A percentile compares a stretch with the other conserved stretches of the same genome.
Conservation (phyloP, 106 monocot species). For the Dioscorea dumetorum region DNA sequence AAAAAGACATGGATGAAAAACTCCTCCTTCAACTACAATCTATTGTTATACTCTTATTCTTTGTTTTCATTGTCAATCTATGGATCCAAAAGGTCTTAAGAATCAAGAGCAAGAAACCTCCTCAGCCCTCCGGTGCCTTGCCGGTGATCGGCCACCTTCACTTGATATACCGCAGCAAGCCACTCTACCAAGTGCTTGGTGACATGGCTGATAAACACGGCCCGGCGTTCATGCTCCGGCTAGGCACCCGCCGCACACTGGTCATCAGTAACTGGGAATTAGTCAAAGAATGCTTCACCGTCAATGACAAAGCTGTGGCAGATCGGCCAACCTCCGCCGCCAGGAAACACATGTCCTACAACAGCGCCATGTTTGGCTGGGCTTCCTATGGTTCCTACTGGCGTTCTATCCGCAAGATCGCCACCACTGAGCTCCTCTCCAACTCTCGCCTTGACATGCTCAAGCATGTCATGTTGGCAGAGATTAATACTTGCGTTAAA, state of each 20-base stretch:
- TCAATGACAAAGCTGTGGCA: slow-evolving; percentile 21
- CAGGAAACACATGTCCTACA: slow-evolving; percentile 17
- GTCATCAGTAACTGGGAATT: slow-evolving; percentile 12
- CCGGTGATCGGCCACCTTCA: slow-evolving; percentile 34
- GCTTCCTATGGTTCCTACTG: slow-evolving; percentile 33
- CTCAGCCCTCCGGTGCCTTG: slow-evolving; percentile 16
- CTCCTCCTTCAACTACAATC: no score
- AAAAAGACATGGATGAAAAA: no score
- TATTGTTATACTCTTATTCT: no score
- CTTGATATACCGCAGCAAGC: slow-evolving; percentile 4
- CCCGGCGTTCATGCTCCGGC: slow-evolving; percentile 19
- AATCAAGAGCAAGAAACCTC: no score
- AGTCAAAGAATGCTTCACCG: slow-evolving; percentile 22
- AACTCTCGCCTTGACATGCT: slow-evolving; percentile 16
- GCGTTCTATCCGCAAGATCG: slow-evolving; percentile 24
- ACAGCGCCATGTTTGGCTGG: slow-evolving; percentile 29
- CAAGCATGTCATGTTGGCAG: slow-evolving; percentile 3
- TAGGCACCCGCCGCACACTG: slow-evolving; percentile 11
- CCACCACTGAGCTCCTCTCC: slow-evolving; percentile 26
- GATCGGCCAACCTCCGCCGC: slow-evolving; percentile 12
- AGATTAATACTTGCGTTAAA: slow-evolving; percentile 6
- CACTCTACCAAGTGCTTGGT: slow-evolving; percentile 3
- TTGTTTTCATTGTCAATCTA: no score
- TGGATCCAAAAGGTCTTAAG: no score
- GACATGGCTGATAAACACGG: slow-evolving; percentile 23